A percentile compares a stretch with the other conserved stretches of the same genome.
phyloP scores from a whole-genome alignment of 805 yeast genomes.

The Saccharomyces paradoxus region DNA sequence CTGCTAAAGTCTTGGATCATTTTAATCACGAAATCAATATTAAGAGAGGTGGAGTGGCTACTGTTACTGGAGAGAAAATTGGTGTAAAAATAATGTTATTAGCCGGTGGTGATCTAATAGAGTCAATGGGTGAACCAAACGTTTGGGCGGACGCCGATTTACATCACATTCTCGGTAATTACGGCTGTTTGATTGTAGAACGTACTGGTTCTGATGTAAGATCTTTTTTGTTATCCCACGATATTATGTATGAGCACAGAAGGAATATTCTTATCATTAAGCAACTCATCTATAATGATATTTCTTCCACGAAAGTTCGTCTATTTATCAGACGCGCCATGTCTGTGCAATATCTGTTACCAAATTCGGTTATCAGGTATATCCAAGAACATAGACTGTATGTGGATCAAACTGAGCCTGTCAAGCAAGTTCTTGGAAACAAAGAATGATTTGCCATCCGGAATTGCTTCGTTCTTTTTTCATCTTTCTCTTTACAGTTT shows the following conservation, averaged over 20 bases:
- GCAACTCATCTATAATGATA: conserved; percentile 93
- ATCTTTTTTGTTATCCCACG: conserved; percentile 84
- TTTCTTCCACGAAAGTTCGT: conserved; percentile 88
- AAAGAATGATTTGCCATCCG: conserved; percentile 22
- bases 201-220: conserved; percentile 95
- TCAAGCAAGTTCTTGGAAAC: conserved; percentile 66
- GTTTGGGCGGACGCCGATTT: conserved; percentile 97
- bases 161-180: conserved; percentile 89
- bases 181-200: conserved; percentile 94
- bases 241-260: conserved; percentile 94
- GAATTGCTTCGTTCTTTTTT: no score
- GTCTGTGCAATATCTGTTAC: conserved; percentile 91
- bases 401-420: conserved; percentile 83
- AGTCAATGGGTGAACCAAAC: conserved; percentile 99
- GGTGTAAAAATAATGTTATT: conserved; percentile 92
- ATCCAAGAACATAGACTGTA: conserved; percentile 88
- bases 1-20: conserved; percentile 92
- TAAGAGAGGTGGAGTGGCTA: conserved; percentile 74
- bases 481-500: background rate
- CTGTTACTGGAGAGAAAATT: conserved; percentile 49
- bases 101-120: conserved; percentile 97
- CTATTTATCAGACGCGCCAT: conserved; percentile 87
- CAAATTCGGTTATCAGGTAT: conserved; percentile 89
- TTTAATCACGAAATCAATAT: conserved; percentile 92
- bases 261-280: conserved; percentile 89